Evolutionary conservation across 2,329 filamentous ascomycete species (phyloP).

Genomic region (Fusarium tjaetaba): DNA sequence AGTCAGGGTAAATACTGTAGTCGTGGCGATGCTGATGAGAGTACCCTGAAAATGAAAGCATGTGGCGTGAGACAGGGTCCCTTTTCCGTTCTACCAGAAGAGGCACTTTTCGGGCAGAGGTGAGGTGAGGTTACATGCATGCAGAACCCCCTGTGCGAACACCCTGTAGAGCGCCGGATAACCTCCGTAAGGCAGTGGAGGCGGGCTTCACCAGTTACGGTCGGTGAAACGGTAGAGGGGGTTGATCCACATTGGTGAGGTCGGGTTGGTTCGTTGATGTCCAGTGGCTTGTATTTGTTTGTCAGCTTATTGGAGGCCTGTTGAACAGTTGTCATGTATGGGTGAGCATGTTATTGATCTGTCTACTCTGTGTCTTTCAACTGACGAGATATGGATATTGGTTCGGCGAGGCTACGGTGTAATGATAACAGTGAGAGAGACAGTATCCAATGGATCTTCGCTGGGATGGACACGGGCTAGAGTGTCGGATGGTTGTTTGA

Average conservation of each 20-base stretch:
- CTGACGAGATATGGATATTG: neutral
- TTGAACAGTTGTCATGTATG: conserved; percentile 4
- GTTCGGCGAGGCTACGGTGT: neutral
- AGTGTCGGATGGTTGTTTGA: neutral
- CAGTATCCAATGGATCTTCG: neutral
- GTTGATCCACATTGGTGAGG: neutral
- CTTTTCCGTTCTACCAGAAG: neutral
- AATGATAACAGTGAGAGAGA: neutral
- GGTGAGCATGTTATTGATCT: neutral
- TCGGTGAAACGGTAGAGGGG: conserved; percentile 26
- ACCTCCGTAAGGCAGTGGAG: conserved; percentile 21
- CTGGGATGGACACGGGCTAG: conserved; percentile 2
- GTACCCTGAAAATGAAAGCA: neutral
- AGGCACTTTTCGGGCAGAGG: neutral
- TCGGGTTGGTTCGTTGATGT: neutral
- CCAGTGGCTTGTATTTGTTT: neutral
- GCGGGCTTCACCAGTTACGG: conserved; percentile 6
- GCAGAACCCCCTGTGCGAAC: conserved; percentile 12
- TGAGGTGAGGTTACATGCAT: neutral
- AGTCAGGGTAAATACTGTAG: neutral
- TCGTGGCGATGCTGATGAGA: neutral
- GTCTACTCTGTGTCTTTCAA: neutral
- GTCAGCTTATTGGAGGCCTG: conserved; percentile 1
- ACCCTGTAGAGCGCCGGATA: conserved; percentile 17
- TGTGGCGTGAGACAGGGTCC: neutral